phyloP scores from a whole-genome alignment of 208 protist species.

The Histomonas meleagridis region DNA sequence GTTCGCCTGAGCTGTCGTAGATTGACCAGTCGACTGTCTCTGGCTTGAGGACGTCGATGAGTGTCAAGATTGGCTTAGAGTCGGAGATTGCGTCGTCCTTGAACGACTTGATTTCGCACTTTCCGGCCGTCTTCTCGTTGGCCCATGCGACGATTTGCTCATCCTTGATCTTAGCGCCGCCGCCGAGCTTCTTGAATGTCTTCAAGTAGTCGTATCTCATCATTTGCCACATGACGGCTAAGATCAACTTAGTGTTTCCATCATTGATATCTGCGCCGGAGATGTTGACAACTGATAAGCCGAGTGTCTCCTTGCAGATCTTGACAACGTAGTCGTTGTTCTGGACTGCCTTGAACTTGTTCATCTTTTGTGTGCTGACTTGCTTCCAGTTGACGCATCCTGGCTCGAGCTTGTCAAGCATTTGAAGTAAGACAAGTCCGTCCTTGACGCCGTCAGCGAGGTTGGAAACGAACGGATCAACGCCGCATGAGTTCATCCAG shows the following conservation, averaged over 20 bases:
- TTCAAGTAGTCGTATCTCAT: slow-evolving; percentile 52
- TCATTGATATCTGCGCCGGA: slow-evolving; percentile 49
- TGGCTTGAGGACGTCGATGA: slow-evolving; percentile 26
- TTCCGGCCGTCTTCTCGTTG: slow-evolving; percentile 46
- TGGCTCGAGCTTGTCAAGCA: slow-evolving; percentile 51
- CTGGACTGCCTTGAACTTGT: slow-evolving; percentile 51
- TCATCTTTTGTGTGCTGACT: slow-evolving; percentile 46
- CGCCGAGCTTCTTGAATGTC: slow-evolving; percentile 46
- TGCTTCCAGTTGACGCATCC: slow-evolving; percentile 43
- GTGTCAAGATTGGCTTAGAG: neutral
- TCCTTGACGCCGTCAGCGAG: slow-evolving; percentile 48
- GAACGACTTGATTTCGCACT: neutral
- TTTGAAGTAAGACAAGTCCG: slow-evolving; percentile 44
- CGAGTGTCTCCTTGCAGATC: slow-evolving; percentile 40
- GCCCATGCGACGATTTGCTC: slow-evolving; percentile 52
- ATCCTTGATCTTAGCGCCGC: slow-evolving; percentile 45
- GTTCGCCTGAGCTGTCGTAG: neutral
- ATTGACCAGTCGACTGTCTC: slow-evolving; percentile 32
- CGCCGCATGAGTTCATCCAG: slow-evolving; percentile 55
- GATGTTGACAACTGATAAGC: slow-evolving; percentile 46
- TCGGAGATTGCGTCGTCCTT: neutral
- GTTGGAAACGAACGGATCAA: slow-evolving; percentile 45
- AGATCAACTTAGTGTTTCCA: slow-evolving; percentile 47
- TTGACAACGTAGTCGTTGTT: slow-evolving; percentile 51
- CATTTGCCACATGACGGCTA: slow-evolving; percentile 51